Percentiles rank a stretch among this genome's conserved stretches.
These are phyloP conservation scores for Hypoxylon sp. DNA, from an alignment of 2,329 filamentous ascomycete species.

Conservation along the genomic window DNA sequence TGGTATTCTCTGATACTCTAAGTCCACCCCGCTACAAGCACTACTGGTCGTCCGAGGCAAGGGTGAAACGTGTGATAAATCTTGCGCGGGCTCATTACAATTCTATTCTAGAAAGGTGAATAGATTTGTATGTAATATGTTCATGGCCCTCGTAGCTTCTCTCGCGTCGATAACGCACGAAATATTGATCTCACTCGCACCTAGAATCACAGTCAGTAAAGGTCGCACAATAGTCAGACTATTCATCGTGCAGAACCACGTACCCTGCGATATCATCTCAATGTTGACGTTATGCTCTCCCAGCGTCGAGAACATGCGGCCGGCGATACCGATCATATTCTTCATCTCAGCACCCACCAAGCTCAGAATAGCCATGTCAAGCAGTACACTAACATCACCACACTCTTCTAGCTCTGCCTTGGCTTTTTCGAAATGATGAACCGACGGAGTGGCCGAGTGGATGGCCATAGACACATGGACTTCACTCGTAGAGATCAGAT, in stretches of 20 bases:
- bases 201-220: constrained; percentile 61
- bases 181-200: constrained; percentile 98
- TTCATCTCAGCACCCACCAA: constrained; percentile 97
- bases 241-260: constrained; percentile 44
- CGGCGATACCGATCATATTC: constrained; percentile 95
- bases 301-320: constrained; percentile 93
- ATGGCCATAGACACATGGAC: constrained; percentile 98
- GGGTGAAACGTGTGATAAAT: background rate
- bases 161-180: constrained; percentile 95
- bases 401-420: constrained; percentile 82
- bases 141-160: constrained; percentile 93
- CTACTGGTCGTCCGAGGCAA: background rate
- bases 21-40: background rate
- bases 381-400: constrained; percentile 90
- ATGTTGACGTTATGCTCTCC: constrained; percentile 96
- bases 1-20: constrained; percentile 1
- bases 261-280: constrained; percentile 99
- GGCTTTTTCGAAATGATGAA: constrained; percentile 75
- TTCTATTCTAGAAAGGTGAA: constrained; percentile 91
- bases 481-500: constrained; percentile 96
- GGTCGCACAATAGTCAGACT: background rate
- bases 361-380: constrained; percentile 95
- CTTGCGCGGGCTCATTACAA: background rate
- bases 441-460: constrained; percentile 79
- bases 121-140: constrained; percentile 94